Evolutionary conservation across 148 eudicot genomes (phyloP).

Genomic region (Polygonum maritimum): DNA sequence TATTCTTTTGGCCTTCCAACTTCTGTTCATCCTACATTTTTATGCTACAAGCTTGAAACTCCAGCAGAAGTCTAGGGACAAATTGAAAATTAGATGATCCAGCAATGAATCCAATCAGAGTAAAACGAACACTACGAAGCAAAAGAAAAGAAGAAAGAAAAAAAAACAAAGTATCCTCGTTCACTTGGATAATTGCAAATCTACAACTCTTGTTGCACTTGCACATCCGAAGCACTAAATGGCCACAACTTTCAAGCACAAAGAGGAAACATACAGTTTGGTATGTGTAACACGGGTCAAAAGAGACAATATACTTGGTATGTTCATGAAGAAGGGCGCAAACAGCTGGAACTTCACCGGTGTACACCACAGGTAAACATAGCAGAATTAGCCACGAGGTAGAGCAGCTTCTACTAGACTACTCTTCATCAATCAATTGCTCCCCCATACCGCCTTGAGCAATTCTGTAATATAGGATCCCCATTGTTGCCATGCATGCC

Average conservation of each 20-base stretch:
- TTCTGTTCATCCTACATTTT: no score
- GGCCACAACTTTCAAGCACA: background rate
- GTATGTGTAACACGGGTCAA: background rate
- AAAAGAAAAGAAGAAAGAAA: background rate
- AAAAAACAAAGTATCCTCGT: background rate
- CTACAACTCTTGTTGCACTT: constrained; percentile 2
- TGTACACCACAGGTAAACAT: background rate
- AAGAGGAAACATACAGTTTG: background rate
- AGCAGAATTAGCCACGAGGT: background rate
- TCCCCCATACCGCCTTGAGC: constrained; percentile 76
- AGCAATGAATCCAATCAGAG: background rate
- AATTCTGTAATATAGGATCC: constrained; percentile 84
- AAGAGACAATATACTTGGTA: background rate
- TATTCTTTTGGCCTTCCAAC: background rate
- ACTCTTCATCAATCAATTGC: constrained; percentile 55
- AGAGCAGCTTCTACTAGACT: constrained; percentile 13
- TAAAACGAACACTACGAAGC: background rate
- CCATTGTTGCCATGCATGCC: constrained; percentile 99
- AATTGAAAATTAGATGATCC: background rate
- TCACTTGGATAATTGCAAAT: background rate
- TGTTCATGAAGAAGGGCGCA: background rate
- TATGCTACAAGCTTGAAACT: no score
- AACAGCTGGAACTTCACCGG: background rate
- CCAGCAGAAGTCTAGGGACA: background rate
- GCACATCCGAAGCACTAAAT: background rate